phyloP scores from a whole-genome alignment of 768 basidiomycete genomes.

The Mrakia frigida region DNA sequence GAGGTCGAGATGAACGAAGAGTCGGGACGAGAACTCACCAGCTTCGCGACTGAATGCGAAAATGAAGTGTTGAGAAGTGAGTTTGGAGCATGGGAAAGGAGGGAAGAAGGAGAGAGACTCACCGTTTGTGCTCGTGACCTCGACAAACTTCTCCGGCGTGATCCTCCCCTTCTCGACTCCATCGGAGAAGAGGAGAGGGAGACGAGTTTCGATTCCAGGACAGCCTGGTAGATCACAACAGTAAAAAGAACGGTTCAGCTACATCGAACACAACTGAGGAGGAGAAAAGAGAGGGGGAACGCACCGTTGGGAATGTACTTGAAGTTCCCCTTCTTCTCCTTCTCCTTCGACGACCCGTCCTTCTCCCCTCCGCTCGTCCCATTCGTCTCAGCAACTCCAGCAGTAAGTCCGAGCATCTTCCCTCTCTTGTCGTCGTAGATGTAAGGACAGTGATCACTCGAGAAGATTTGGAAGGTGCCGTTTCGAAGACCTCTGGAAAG shows the following conservation, averaged over 20 bases:
- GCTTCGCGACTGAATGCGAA: background rate
- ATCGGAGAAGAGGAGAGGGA: conserved; percentile 42
- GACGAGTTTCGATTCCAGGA: conserved; percentile 45
- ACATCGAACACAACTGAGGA: background rate
- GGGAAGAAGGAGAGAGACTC: background rate
- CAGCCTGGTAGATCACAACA: conserved; percentile 33
- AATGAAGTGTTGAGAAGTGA: background rate
- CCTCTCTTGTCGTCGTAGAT: conserved; percentile 41
- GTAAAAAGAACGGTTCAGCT: background rate
- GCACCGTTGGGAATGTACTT: conserved; percentile 40
- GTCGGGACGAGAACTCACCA: background rate
- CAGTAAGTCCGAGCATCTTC: conserved; percentile 39
- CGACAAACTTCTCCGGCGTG: conserved; percentile 43
- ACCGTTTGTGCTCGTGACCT: conserved; percentile 43
- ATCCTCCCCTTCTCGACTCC: conserved; percentile 44
- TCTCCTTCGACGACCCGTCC: background rate
- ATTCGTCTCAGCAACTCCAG: conserved; percentile 34
- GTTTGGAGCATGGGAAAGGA: too few species aligned
- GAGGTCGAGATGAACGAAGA: background rate
- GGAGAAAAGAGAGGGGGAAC: background rate
- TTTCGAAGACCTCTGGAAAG: conserved; percentile 36
- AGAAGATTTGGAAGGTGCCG: conserved; percentile 43
- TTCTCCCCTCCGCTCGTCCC: background rate
- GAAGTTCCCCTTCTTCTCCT: conserved; percentile 42
- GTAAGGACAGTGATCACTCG: conserved; percentile 44